Evolutionary conservation across 2,329 filamentous ascomycete species (phyloP).

Genomic region (Zopfia rhizophila): DNA sequence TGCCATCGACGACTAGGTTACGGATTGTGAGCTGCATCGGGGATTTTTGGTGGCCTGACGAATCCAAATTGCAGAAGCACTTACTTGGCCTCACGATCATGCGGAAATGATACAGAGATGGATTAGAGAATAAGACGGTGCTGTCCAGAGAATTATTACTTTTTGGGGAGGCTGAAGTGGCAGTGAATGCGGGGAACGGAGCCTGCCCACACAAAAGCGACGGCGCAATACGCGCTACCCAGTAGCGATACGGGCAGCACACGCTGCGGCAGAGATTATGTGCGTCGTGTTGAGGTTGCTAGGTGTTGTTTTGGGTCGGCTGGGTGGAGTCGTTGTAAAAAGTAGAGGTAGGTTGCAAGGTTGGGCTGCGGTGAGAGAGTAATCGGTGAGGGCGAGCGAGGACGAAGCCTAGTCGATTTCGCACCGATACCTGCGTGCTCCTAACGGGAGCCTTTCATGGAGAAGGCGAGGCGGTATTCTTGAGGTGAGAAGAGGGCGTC

Average conservation of each 20-base stretch:
- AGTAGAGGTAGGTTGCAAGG: background rate
- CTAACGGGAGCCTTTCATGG: conserved; percentile 27
- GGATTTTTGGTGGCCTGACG: background rate
- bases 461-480: conserved; percentile 11
- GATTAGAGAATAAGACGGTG: conserved; percentile 21
- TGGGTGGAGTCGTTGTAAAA: conserved; percentile 7
- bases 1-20: too few relatives aligned
- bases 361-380: conserved; percentile 14
- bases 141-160: conserved; percentile 20
- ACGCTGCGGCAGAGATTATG: background rate
- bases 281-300: conserved; percentile 4
- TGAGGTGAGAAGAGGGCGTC: conserved; percentile 9
- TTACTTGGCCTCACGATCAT: conserved; percentile 37
- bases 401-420: conserved; percentile 17
- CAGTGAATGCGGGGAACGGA: conserved; percentile 42
- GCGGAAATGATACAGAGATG: conserved; percentile 22
- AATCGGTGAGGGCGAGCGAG: conserved; percentile 27
- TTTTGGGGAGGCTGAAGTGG: conserved; percentile 18
- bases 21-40: too few relatives aligned
- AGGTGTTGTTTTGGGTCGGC: conserved; percentile 2
- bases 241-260: conserved; percentile 12
- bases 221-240: conserved; percentile 19
- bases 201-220: conserved; percentile 17
- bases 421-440: conserved; percentile 11
- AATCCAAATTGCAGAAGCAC: conserved; percentile 21